Evolutionary conservation across 768 basidiomycete genomes (phyloP).

Genomic region (Galerina sulciceps): DNA sequence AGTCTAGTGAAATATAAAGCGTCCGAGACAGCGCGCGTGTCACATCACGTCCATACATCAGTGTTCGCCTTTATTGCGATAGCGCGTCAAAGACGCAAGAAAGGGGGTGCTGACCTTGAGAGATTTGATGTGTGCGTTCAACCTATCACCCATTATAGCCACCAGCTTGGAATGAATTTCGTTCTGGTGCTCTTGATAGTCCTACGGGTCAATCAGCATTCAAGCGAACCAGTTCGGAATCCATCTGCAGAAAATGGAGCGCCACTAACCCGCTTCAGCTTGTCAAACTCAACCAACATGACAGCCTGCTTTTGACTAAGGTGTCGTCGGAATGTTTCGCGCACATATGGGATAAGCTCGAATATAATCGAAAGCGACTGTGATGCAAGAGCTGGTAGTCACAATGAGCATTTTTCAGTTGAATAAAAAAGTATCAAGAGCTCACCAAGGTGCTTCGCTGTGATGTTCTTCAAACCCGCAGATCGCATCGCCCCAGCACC

Average conservation of each 20-base stretch:
- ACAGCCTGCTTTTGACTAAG: slow-evolving; percentile 94
- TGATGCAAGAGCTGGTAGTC: slow-evolving; percentile 80
- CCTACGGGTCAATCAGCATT: slow-evolving; percentile 48
- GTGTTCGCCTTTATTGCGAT: background rate
- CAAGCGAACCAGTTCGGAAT: slow-evolving; percentile 2
- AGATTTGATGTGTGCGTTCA: slow-evolving; percentile 82
- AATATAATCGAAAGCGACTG: slow-evolving; percentile 95
- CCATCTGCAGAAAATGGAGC: background rate
- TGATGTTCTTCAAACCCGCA: slow-evolving; percentile 97
- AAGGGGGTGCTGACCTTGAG: slow-evolving; percentile 58
- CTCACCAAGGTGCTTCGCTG: slow-evolving; percentile 91
- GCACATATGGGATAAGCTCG: slow-evolving; percentile 92
- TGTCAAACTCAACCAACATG: slow-evolving; percentile 97
- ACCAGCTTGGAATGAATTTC: slow-evolving; percentile 98
- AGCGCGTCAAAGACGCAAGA: background rate
- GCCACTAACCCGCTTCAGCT: slow-evolving; percentile 83
- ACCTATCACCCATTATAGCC: slow-evolving; percentile 96
- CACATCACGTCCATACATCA: slow-evolving; percentile 8
- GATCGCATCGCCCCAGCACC: slow-evolving; percentile 99
- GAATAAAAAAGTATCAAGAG: background rate
- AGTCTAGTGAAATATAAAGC: slow-evolving; percentile 41
- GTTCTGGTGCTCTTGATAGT: slow-evolving; percentile 99
- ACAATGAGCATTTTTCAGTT: slow-evolving; percentile 10
- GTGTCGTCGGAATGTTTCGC: slow-evolving; percentile 93
- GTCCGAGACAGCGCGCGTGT: background rate